Evolutionary conservation across 768 basidiomycete species (phyloP).

Genomic region (Boletus rex-veris): DNA sequence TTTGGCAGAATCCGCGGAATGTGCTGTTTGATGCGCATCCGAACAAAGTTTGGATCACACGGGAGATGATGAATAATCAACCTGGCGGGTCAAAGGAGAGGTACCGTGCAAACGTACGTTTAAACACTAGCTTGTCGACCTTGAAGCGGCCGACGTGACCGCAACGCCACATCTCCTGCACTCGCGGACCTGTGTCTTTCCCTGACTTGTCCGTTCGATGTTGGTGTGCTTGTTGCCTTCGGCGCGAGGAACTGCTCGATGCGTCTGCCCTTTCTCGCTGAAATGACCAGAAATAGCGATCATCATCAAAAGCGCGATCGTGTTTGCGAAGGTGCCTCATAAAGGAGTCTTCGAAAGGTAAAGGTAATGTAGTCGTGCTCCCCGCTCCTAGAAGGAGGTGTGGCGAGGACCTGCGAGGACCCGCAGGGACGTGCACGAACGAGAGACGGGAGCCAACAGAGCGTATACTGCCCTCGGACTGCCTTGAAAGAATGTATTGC

Average conservation of each 20-base stretch:
- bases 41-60: not conserved
- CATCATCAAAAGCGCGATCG: constrained; percentile 43
- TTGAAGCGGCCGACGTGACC: constrained; percentile 60
- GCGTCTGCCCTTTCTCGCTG: constrained; percentile 47
- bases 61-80: not conserved
- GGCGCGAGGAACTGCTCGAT: constrained; percentile 20
- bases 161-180: constrained; percentile 66
- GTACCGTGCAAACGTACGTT: constrained; percentile 27
- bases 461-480: constrained; percentile 33
- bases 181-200: constrained; percentile 21
- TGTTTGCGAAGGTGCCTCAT: constrained; percentile 31
- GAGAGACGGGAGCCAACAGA: constrained; percentile 27
- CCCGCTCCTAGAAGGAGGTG: constrained; percentile 29
- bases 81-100: constrained; percentile 17
- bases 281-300: constrained; percentile 57
- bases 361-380: constrained; percentile 30
- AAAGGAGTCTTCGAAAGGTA: constrained; percentile 40
- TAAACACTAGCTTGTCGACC: constrained; percentile 45
- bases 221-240: constrained; percentile 19
- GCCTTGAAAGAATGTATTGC: constrained; percentile 39
- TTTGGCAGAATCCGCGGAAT: constrained; percentile 48
- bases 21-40: constrained; percentile 24
- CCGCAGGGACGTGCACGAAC: constrained; percentile 7
- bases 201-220: constrained; percentile 13
- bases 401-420: constrained; percentile 21